A percentile compares a stretch with the other conserved stretches of the same genome.
Evolutionary conservation across 1,284 basidiomycete species (phyloP).

Genomic region (Cutaneotrichosporon sp.): DNA sequence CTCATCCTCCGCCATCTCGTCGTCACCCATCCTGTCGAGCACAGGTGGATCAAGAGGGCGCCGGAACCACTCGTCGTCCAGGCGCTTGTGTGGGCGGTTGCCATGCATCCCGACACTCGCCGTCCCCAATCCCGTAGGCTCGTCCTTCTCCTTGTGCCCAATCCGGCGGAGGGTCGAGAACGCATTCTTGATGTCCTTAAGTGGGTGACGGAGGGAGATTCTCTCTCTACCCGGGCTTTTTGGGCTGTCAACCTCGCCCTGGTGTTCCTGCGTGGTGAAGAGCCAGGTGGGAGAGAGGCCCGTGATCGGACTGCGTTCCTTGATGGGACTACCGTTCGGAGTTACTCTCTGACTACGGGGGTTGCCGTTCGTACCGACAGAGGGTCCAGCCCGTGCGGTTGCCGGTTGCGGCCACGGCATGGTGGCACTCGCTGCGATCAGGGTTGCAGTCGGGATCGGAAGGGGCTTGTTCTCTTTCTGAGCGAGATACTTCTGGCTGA

Average conservation of each 20-base stretch:
- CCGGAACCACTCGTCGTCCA: constrained; percentile 22
- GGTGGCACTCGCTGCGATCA: constrained; percentile 23
- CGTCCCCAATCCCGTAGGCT: constrained; percentile 17
- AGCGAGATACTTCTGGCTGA: constrained; percentile 30
- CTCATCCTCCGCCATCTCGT: constrained; percentile 34
- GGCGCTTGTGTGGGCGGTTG: constrained; percentile 5
- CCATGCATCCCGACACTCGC: constrained; percentile 18
- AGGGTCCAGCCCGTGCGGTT: background rate
- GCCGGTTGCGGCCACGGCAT: constrained; percentile 20
- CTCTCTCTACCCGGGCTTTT: background rate
- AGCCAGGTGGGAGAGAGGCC: constrained; percentile 23
- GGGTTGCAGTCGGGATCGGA: constrained; percentile 33
- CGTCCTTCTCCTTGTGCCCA: constrained; percentile 35
- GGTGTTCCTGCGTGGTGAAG: constrained; percentile 26
- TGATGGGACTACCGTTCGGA: background rate
- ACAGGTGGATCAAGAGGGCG: constrained; percentile 28
- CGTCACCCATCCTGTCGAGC: constrained; percentile 43
- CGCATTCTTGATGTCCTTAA: constrained; percentile 44
- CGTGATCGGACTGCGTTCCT: background rate
- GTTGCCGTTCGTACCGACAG: background rate
- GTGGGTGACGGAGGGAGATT: constrained; percentile 21
- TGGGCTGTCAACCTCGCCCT: background rate
- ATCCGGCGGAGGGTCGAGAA: constrained; percentile 37
- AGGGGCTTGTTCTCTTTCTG: constrained; percentile 39
- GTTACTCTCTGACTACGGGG: background rate